These are phyloP conservation scores for Dipteronia dyeriana DNA, from an alignment of 345 rosid genomes.

Conservation along the genomic window DNA sequence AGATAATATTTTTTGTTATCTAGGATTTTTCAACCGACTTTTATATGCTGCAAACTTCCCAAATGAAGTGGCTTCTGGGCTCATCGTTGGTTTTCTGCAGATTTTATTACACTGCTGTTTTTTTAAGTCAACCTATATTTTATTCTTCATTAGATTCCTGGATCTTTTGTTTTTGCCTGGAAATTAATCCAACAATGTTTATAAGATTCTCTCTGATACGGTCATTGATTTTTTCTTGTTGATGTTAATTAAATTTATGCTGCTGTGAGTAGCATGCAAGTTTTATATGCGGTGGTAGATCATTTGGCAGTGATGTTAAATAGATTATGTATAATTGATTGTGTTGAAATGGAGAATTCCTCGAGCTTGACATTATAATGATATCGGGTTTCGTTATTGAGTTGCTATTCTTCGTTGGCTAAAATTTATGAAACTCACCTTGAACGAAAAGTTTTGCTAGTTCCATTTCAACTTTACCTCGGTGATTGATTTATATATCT, in stretches of 20 bases:
- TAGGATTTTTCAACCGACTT: neutral
- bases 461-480: no score
- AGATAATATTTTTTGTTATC: constrained; percentile 9
- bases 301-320: neutral
- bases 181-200: neutral
- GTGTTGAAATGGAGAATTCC: neutral
- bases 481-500: no score
- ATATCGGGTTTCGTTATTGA: no score
- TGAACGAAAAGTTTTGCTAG: no score
- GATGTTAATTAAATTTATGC: neutral
- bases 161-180: no score
- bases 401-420: no score
- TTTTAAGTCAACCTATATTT: neutral
- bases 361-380: no score
- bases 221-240: neutral
- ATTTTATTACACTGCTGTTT: neutral
- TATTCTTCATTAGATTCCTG: neutral
- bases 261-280: neutral
- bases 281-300: neutral
- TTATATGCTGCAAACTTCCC: neutral
- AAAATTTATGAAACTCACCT: no score
- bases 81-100: neutral
- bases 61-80: neutral
- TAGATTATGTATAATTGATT: neutral
- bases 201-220: neutral